These are phyloP conservation scores for Parascedosporium putredinis DNA, from an alignment of 2,329 filamentous ascomycete species.

Conservation along the genomic window DNA sequence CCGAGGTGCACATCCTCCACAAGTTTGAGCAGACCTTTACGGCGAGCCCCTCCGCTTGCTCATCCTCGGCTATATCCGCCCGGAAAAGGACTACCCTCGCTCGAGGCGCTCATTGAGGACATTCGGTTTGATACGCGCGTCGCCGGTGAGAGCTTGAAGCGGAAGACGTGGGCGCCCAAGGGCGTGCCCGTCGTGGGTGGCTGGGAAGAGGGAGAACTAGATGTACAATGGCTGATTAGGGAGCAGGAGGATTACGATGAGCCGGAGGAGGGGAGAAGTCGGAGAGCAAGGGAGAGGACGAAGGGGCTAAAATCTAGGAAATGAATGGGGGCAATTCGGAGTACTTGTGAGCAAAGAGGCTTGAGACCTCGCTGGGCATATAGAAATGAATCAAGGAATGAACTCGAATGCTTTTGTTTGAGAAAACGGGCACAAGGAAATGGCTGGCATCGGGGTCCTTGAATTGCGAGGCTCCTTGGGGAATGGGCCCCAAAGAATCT, in stretches of 20 bases:
- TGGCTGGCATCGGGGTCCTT: too few species aligned
- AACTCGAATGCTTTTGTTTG: too few species aligned
- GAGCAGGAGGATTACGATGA: slow-evolving; percentile 13
- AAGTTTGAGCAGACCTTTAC: slow-evolving; percentile 71
- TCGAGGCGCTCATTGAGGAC: slow-evolving; percentile 77
- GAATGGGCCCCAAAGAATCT: too few species aligned
- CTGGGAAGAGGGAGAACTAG: slow-evolving; percentile 21
- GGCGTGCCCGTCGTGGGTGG: slow-evolving; percentile 23
- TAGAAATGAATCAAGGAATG: too few species aligned
- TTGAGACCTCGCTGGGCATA: too few species aligned
- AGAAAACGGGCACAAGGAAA: too few species aligned
- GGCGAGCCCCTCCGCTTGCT: slow-evolving; percentile 66
- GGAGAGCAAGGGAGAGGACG: background rate
- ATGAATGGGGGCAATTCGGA: too few species aligned
- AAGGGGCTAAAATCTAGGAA: background rate
- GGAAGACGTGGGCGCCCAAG: slow-evolving; percentile 48
- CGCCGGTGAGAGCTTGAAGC: slow-evolving; percentile 58
- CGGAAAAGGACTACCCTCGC: slow-evolving; percentile 80
- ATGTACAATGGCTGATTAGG: slow-evolving; percentile 28
- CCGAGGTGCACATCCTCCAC: slow-evolving; percentile 85
- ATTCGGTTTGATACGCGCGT: slow-evolving; percentile 85
- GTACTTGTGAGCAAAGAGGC: too few species aligned
- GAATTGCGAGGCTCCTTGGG: too few species aligned
- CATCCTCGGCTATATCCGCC: slow-evolving; percentile 78
- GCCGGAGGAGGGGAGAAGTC: background rate